Evolutionary conservation across 306 rosid species (phyloP), one percentile per base, ranked within the genome.

Genomic region (Corylus avellana): DNA sequence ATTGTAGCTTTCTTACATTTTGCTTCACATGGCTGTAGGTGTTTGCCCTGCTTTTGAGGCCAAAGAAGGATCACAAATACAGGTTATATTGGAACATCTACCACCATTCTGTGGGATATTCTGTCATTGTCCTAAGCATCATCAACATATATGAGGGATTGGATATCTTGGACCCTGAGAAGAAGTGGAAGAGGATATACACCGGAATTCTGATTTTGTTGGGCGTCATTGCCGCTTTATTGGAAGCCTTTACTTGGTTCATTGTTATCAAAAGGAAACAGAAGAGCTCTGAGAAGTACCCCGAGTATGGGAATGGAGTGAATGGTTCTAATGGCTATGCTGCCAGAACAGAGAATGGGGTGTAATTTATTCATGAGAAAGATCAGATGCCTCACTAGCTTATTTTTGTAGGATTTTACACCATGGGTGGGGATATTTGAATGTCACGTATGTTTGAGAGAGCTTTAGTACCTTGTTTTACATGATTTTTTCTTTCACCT

Each of bases 21-120:
- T 44, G 9, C 27, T 14, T 73, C n/a, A 12, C 39, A 42, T 80
- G 79, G 13, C 57, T 48, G 27, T 75, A 94, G 98, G 92, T 96
- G 18, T 96, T 93, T 79, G 98, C 98, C 76, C 72, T 96, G 86
- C 94, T 96, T 54, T 63, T 96, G 87, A 93, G 99, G 90, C 99
- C 99, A 2, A 93, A 93, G 84, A 91, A 91, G 82, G 99, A 93
- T 66, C 89, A 96, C 92, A 96, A 93, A 75, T 83, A n/a, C 86
- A 88, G 97, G 86, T 10, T 90, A 63, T 81, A 85, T 88, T 91
- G 99, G 98, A 96, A 90, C 50, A 55, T 89, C 56, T 96, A 96
- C 88, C 97, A 96, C 80, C 96, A 89, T 47, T 1, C 70, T 0
- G n/a, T 91, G 12, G 97, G 98, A 27, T 91, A 95, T 77, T 22